Evolutionary conservation across 192 early-diverging fungal genomes (phyloP).

Genomic region (Entomortierella chlamydospora): DNA sequence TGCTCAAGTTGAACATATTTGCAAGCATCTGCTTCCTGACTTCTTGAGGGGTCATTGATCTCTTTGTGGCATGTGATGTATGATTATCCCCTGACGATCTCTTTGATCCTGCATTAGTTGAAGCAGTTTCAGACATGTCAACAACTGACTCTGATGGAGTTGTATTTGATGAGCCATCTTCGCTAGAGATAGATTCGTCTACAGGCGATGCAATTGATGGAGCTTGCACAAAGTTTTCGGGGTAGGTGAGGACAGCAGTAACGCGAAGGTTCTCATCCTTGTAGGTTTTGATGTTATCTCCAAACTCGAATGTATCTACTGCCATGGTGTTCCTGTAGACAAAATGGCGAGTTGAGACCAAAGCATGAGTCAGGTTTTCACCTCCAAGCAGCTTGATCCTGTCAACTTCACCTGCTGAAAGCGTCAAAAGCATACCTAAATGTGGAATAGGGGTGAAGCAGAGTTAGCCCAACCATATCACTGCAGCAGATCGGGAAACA

Average conservation of each 20-base stretch:
- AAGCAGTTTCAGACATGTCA: constrained; percentile 2
- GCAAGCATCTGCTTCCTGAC: constrained; percentile 23
- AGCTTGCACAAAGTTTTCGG: constrained; percentile 53
- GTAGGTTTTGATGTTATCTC: constrained; percentile 57
- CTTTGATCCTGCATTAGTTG: constrained; percentile 16
- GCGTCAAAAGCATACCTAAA: constrained; percentile 90
- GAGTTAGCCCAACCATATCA: background rate
- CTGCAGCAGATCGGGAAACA: background rate
- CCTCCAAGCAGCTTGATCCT: constrained; percentile 78
- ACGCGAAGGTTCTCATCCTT: constrained; percentile 76
- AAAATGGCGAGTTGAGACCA: constrained; percentile 84
- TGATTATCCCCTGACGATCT: constrained; percentile 18
- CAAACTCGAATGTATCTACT: constrained; percentile 69
- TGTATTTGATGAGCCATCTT: too few relatives aligned
- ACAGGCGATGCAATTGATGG: constrained; percentile 3
- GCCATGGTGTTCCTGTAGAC: constrained; percentile 63
- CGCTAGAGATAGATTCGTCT: background rate
- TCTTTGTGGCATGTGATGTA: background rate
- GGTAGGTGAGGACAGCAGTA: constrained; percentile 72
- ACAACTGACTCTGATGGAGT: background rate
- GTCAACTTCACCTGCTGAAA: constrained; percentile 79
- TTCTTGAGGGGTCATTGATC: background rate
- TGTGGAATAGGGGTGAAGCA: background rate
- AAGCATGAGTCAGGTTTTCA: constrained; percentile 81
- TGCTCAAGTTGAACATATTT: constrained; percentile 35